Evolutionary conservation across 2,329 filamentous ascomycete species (phyloP), one percentile per base, ranked within the genome.

Genomic region (Penicillium sumatraense): DNA sequence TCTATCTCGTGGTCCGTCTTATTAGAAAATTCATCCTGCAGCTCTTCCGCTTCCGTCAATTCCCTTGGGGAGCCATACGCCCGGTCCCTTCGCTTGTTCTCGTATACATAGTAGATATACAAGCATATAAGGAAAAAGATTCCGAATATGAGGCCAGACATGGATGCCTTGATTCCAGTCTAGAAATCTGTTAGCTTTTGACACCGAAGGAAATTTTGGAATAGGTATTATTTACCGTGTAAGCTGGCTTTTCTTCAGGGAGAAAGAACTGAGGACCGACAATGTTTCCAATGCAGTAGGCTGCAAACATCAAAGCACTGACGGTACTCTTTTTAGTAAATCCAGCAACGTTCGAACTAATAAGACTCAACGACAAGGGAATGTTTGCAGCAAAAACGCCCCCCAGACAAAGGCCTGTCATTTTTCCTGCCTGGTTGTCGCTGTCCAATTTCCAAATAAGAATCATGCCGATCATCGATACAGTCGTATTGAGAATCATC

Each of bases 291-390:
- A 72, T 51, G 33, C 71, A 71, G 50, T 72, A 72, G 4, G 68
- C 81, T 0, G 78, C 77, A 52, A 84, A 84, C 16, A 84, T 60
- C 21, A 81, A 68, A 0, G 81, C 81, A 2, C 73, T 70, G 3
- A 71, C 67, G 1, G 66, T 66, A 40, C 68, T 71, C 24, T 68
- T 67, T 49, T 75, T 75, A 1, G 72, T 74, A 47, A 74, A 71
- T 0, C 72, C 72, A 3, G 71, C 70, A 3, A 73, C 67, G 24
- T 75, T 75, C 3, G 70, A 72, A 36, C 61, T 72, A 44, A 72
- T 69, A 7, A 72, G 50, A 58, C 68, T 72, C 45, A 74, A 49
- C 0, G 71, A 68, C 1, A 75, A 60, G 1, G 72, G 71, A n/a
- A 74, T 70, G 16, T 73, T 73, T 27, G 63, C 64, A 1, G 69